These are phyloP conservation scores for Gnetum montanum DNA, from an alignment of 75 land plant genomes.

Conservation along the genomic window DNA sequence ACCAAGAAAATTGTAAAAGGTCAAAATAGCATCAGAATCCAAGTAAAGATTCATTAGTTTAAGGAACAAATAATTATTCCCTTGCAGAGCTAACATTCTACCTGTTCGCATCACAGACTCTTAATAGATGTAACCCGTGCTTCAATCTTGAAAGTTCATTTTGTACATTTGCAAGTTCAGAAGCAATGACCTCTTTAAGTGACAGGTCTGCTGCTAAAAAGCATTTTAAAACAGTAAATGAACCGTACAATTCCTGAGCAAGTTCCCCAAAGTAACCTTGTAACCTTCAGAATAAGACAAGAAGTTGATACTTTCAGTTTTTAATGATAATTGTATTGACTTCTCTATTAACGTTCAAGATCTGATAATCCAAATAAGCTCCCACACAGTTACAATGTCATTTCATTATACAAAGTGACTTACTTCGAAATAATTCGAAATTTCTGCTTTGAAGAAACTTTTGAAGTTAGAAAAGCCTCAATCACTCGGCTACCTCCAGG, in stretches of 20 bases:
- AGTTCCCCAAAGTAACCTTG: slow-evolving; percentile 79
- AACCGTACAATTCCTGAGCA: slow-evolving; percentile 45
- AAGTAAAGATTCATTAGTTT: not conserved
- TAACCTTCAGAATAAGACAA: slow-evolving; percentile 33
- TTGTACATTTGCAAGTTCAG: slow-evolving; percentile 46
- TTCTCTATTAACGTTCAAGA: not conserved
- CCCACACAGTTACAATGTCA: not conserved
- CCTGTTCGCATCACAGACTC: slow-evolving; percentile 60
- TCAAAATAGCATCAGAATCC: not conserved
- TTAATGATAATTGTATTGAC: not conserved
- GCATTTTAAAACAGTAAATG: slow-evolving; percentile 79
- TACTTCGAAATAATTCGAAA: not conserved
- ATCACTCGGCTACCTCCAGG: slow-evolving; percentile 66
- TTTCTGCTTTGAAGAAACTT: slow-evolving; percentile 53
- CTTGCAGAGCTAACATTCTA: slow-evolving; percentile 9
- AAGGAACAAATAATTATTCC: not conserved
- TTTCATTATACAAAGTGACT: not conserved
- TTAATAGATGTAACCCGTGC: slow-evolving; percentile 74
- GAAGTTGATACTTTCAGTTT: not conserved
- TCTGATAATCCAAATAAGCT: not conserved
- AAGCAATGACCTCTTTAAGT: slow-evolving; percentile 58
- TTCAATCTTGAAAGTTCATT: slow-evolving; percentile 69
- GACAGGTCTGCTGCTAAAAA: slow-evolving; percentile 39
- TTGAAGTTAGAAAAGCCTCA: slow-evolving; percentile 76
- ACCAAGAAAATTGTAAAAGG: not conserved